Conservation (phyloP, 441 rosid species). For the Bocquillonia castaneifolia region DNA sequence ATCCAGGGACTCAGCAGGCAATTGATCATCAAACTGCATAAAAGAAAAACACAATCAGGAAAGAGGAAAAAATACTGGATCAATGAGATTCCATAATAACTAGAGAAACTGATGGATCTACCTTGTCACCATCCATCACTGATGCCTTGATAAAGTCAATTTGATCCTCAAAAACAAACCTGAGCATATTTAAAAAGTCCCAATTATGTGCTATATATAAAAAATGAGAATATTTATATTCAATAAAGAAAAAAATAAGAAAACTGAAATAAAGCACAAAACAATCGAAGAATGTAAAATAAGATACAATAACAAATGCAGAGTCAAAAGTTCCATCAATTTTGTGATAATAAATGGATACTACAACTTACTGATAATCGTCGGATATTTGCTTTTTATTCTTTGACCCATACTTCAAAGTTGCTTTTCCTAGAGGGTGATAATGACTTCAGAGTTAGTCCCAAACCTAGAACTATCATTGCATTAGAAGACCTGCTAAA, state of each 20-base stretch:
- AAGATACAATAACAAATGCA: background rate
- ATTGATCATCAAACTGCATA: constrained; percentile 52
- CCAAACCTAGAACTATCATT: background rate
- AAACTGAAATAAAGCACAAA: background rate
- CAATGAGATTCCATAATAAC: constrained; percentile 11
- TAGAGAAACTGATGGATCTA: constrained; percentile 28
- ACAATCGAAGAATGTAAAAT: background rate
- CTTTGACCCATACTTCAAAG: constrained; percentile 77
- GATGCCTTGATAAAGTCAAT: constrained; percentile 77
- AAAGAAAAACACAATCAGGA: constrained; percentile 13
- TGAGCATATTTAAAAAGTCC: constrained; percentile 17
- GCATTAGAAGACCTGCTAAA: background rate
- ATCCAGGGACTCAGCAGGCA: constrained; percentile 39
- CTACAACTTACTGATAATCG: constrained; percentile 65
- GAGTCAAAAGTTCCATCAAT: background rate
- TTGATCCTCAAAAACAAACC: constrained; percentile 89
- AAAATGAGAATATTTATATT: background rate
- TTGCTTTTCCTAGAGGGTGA: constrained; percentile 66
- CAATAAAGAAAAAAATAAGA: background rate
- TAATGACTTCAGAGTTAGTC: constrained; percentile 21
- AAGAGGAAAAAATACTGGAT: constrained; percentile 8
- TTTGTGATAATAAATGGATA: background rate
- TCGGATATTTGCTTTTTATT: constrained; percentile 61
- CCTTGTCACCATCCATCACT: constrained; percentile 81
- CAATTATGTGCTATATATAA: background rate